These are phyloP conservation scores for Metarhizium brunneum DNA, from an alignment of 2,329 filamentous ascomycete genomes.

Conservation along the genomic window DNA sequence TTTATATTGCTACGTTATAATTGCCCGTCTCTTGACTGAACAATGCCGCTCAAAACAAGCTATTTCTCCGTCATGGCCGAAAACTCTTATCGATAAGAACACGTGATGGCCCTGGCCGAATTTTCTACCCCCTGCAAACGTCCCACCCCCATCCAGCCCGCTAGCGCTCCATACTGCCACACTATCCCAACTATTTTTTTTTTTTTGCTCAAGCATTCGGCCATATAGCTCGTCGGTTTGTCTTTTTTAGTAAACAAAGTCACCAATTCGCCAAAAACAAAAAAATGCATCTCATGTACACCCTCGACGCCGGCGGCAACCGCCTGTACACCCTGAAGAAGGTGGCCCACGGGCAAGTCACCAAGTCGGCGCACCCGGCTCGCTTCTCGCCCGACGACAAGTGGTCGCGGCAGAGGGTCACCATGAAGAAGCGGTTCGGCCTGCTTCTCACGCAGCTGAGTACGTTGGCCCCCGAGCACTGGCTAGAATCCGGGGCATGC, in stretches of 20 bases:
- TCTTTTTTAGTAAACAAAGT: too few relatives aligned
- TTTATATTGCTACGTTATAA: neutral
- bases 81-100: conserved; percentile 8
- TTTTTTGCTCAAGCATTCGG: too few relatives aligned
- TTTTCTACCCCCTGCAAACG: conserved; percentile 5
- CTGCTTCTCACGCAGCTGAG: conserved; percentile 75
- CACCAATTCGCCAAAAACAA: neutral
- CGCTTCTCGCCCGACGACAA: conserved; percentile 98
- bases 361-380: conserved; percentile 92
- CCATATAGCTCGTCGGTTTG: too few relatives aligned
- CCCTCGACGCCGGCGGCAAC: conserved; percentile 71
- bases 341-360: conserved; percentile 71
- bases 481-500: neutral
- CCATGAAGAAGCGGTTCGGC: conserved; percentile 86
- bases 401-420: conserved; percentile 93
- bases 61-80: too few relatives aligned
- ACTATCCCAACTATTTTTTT: too few relatives aligned
- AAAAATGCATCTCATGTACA: conserved; percentile 67
- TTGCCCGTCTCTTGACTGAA: neutral
- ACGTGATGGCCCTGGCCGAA: conserved; percentile 11
- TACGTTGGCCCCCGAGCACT: conserved; percentile 22
- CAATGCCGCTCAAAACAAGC: too few relatives aligned
- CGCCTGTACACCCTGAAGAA: conserved; percentile 95
- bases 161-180: too few relatives aligned
- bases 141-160: conserved; percentile 3